Conservation (phyloP, 257 asterid genomes). For the Penstemon davidsonii region DNA sequence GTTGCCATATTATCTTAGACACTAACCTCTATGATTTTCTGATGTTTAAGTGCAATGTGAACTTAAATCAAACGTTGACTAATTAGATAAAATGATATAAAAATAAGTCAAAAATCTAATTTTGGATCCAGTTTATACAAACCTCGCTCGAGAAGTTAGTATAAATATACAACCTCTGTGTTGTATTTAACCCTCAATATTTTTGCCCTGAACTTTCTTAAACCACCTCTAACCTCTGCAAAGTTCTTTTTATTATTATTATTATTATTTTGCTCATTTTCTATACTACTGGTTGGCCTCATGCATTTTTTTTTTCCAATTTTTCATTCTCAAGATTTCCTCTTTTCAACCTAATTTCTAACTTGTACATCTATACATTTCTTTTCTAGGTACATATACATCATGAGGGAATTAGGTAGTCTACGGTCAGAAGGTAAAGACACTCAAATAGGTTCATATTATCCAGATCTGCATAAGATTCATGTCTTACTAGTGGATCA, state of each 20-base stretch:
- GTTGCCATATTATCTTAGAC: not conserved
- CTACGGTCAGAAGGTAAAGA: not conserved
- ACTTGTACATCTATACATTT: not conserved
- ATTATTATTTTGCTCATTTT: not conserved
- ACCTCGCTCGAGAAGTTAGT: too few relatives aligned
- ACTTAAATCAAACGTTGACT: not conserved
- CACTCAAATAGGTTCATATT: constrained; percentile 2
- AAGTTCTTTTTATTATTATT: not conserved
- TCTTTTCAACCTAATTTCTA: not conserved
- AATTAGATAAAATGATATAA: too few relatives aligned
- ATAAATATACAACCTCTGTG: not conserved
- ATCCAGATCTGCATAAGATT: not conserved
- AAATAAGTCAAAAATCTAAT: not conserved
- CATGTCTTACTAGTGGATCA: constrained; percentile 28
- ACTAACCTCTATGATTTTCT: not conserved
- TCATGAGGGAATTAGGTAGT: constrained; percentile 1
- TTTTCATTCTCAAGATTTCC: not conserved
- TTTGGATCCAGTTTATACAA: too few relatives aligned
- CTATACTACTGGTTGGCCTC: not conserved
- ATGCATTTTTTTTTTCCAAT: not conserved
- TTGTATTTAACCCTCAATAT: too few relatives aligned
- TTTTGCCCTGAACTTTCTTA: not conserved
- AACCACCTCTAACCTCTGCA: not conserved
- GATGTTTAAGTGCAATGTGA: not conserved
- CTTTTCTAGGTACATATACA: not conserved